phyloP scores from a whole-genome alignment of 768 basidiomycete genomes.

The Russula foetens region DNA sequence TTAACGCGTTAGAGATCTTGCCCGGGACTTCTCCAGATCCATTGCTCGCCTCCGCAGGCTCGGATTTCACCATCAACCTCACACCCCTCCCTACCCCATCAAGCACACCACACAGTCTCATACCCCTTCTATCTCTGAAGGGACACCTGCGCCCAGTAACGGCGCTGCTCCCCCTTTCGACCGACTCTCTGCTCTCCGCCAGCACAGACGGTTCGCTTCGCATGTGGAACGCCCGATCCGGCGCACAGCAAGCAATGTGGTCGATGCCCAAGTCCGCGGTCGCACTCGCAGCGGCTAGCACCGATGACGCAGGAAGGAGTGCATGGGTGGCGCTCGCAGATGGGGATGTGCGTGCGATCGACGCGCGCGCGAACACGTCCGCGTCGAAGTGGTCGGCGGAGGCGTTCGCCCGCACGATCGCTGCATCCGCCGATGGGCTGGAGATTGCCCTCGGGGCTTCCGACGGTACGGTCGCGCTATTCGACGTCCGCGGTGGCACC shows the following conservation, averaged over 20 bases:
- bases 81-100: slow-evolving; percentile 7
- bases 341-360: slow-evolving; percentile 8
- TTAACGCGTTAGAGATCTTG: slow-evolving; percentile 17
- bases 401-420: slow-evolving; percentile 8
- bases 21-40: neutral
- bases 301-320: neutral
- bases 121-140: slow-evolving; percentile 7
- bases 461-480: slow-evolving; percentile 10
- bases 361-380: slow-evolving; percentile 7
- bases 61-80: slow-evolving; percentile 16
- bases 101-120: neutral
- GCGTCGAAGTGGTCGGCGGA: slow-evolving; percentile 1
- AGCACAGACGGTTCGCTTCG: slow-evolving; percentile 16
- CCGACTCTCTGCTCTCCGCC: slow-evolving; percentile 12
- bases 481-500: slow-evolving; percentile 5
- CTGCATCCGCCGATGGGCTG: neutral
- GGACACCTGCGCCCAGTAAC: slow-evolving; percentile 14
- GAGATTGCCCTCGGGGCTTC: slow-evolving; percentile 11
- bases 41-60: slow-evolving; percentile 17
- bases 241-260: slow-evolving; percentile 9
- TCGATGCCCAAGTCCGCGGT: slow-evolving; percentile 1
- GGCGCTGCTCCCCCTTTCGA: slow-evolving; percentile 5
- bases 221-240: slow-evolving; percentile 15
- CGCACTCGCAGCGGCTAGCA: neutral
- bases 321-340: slow-evolving; percentile 14